Conservation (phyloP, 2,329 filamentous ascomycete genomes). For the Teratosphaeria nubilosa region DNA sequence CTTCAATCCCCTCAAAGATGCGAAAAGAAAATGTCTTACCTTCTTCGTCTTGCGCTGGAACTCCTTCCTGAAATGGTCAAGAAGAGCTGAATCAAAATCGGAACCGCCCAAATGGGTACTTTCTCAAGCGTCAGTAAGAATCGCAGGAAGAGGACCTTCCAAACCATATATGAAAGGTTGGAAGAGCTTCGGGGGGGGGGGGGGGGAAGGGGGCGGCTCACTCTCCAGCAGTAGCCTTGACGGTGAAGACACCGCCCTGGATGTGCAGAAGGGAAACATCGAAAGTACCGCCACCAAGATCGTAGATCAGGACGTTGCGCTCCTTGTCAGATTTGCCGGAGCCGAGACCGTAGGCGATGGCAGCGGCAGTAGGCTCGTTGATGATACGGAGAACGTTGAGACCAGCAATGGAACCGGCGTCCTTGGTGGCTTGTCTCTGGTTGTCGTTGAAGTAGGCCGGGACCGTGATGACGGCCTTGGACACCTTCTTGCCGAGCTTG, state of each 20-base stretch:
- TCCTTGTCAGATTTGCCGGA: conserved; percentile 66
- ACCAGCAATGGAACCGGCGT: conserved; percentile 92
- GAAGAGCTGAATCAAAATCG: conserved; percentile 91
- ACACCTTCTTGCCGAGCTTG: conserved; percentile 97
- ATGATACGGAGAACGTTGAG: conserved; percentile 99
- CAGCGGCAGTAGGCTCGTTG: conserved; percentile 97
- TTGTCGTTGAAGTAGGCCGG: conserved; percentile 99
- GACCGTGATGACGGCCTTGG: conserved; percentile 98
- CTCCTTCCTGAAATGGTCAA: conserved; percentile 95
- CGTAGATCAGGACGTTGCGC: conserved; percentile 98
- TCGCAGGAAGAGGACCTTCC: no score
- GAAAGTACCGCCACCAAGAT: conserved; percentile 99
- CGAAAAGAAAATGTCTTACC: neutral
- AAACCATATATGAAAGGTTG: no score
- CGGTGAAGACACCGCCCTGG: conserved; percentile 97
- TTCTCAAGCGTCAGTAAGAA: no score
- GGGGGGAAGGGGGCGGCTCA: no score
- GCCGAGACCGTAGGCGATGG: conserved; percentile 88
- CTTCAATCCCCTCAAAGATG: neutral
- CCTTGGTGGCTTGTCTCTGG: conserved; percentile 98
- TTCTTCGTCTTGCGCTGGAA: conserved; percentile 75
- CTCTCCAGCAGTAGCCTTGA: conserved; percentile 96
- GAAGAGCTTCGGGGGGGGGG: no score
- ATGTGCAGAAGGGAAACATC: conserved; percentile 99
- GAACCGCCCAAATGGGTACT: conserved; percentile 24